Base-by-base conservation (phyloP, 2,329 filamentous ascomycete species). In the Colletotrichum sp. region DNA sequence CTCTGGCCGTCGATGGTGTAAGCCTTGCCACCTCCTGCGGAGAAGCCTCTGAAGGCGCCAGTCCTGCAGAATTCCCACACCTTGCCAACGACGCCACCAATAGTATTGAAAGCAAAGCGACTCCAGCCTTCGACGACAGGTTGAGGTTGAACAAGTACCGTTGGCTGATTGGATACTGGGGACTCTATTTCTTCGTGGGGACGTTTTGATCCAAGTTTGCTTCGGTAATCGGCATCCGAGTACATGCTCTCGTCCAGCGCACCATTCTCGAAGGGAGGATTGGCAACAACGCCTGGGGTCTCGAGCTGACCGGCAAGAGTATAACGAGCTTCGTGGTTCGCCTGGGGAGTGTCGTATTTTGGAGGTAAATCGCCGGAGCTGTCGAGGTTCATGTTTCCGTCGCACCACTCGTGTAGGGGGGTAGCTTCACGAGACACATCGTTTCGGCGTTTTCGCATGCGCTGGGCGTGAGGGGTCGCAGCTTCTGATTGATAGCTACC, bases 61-160 rank as follows among this genome's bases (percentile, higher is more conserved):
- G 87, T 86, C 83, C 88, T 95, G 86, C 96, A 98, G 80, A 98
- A 97, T 79, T 96, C 91, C 90, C 95, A 96, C 1, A 98, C 92
- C 81, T 94, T 96, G 21, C 95, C 94, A 2, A 94, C 91, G 5
- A 94, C 91, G 32, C 89, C 92, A 2, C 92, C 92, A 9, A 95
- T 89, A 0, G 94, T 89, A 55, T 86, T 90, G 36, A 95, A 86
- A 7, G 94, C 90, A 65, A 91, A 84, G 21, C 87, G 86, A 34
- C 90, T 89, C 93, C 92, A 94, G 49, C 88, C 86, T 16, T 84
- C 83, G 1, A 80, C 79, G 4, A 80, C 77, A 8, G 83, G 81
- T 18, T 83, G 79, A 13, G 84, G 82, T 44, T 78, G 79, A 77
- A 85, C 84, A 3, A 86, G 81, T 21, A 82, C 80, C 21, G 81